Conservation (phyloP, 225 moss, liverwort and hornwort genomes). For the Polytrichum formosum region DNA sequence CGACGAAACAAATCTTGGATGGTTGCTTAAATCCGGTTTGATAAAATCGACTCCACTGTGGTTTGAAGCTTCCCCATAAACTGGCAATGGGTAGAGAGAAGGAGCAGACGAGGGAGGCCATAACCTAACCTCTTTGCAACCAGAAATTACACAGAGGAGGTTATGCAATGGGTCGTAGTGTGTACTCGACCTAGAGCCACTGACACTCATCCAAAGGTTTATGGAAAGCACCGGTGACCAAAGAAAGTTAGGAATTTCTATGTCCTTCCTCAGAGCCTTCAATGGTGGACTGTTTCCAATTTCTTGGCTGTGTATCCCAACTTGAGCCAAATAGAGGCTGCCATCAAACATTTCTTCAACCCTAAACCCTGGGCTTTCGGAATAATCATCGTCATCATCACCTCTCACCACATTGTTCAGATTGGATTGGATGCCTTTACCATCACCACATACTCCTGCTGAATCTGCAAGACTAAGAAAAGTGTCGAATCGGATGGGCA, state of each 20-base stretch:
- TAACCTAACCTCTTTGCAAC: slow-evolving; percentile 71
- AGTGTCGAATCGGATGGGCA: slow-evolving; percentile 50
- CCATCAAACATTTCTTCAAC: slow-evolving; percentile 19
- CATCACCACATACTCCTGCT: not conserved
- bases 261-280: slow-evolving; percentile 55
- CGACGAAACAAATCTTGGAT: slow-evolving; percentile 60
- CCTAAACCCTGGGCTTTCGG: slow-evolving; percentile 2
- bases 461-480: slow-evolving; percentile 56
- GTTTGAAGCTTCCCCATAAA: slow-evolving; percentile 87
- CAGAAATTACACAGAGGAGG: slow-evolving; percentile 78
- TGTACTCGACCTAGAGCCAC: slow-evolving; percentile 83
- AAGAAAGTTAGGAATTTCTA: slow-evolving; percentile 36
- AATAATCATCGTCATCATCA: not conserved
- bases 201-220: slow-evolving; percentile 96
- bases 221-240: slow-evolving; percentile 47
- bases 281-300: slow-evolving; percentile 25
- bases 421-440: not conserved
- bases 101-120: slow-evolving; percentile 89
- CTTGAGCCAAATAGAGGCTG: slow-evolving; percentile 75
- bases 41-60: slow-evolving; percentile 87
- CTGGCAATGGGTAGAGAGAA: slow-evolving; percentile 70
- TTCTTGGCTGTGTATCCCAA: slow-evolving; percentile 36
- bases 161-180: slow-evolving; percentile 97
- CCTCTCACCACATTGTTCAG: not conserved
- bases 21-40: slow-evolving; percentile 51